Percentiles rank a stretch among this genome's conserved stretches.
Evolutionary conservation across 2,329 filamentous ascomycete species (phyloP).

Genomic region (Aspergillus fumigatus): DNA sequence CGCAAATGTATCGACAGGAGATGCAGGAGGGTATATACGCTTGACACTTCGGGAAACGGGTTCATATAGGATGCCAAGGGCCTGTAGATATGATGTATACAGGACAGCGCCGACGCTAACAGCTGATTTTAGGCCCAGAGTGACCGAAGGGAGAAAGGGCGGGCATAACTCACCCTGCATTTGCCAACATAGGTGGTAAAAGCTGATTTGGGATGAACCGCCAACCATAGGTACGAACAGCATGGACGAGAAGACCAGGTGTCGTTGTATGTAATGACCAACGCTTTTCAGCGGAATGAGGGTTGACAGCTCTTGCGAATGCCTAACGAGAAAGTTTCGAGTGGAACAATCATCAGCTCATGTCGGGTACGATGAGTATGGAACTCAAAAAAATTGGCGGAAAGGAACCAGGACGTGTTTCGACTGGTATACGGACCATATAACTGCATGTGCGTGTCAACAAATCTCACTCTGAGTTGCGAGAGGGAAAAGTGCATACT

Average conservation of each 20-base stretch:
- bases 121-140: neutral
- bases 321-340: constrained; percentile 38
- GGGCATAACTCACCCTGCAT: constrained; percentile 47
- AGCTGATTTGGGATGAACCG: constrained; percentile 61
- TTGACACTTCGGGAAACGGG: constrained; percentile 54
- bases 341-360: constrained; percentile 4
- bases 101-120: constrained; percentile 56
- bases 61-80: constrained; percentile 53
- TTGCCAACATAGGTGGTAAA: constrained; percentile 59
- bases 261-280: constrained; percentile 61
- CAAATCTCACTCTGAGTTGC: constrained; percentile 1
- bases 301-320: constrained; percentile 61
- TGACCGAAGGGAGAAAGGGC: neutral
- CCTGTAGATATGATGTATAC: constrained; percentile 61
- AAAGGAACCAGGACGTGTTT: neutral
- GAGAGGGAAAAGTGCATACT: constrained; percentile 54
- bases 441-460: constrained; percentile 38
- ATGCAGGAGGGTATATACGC: constrained; percentile 56
- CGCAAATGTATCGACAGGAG: constrained; percentile 50
- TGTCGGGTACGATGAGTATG: neutral
- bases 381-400: neutral
- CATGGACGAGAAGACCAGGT: constrained; percentile 57
- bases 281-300: constrained; percentile 40
- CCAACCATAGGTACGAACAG: constrained; percentile 59
- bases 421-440: constrained; percentile 39